A percentile compares a stretch with the other conserved stretches of the same genome.
Evolutionary conservation across 208 protist genomes (phyloP).

Genomic region (Herpetomonas tarakana): DNA sequence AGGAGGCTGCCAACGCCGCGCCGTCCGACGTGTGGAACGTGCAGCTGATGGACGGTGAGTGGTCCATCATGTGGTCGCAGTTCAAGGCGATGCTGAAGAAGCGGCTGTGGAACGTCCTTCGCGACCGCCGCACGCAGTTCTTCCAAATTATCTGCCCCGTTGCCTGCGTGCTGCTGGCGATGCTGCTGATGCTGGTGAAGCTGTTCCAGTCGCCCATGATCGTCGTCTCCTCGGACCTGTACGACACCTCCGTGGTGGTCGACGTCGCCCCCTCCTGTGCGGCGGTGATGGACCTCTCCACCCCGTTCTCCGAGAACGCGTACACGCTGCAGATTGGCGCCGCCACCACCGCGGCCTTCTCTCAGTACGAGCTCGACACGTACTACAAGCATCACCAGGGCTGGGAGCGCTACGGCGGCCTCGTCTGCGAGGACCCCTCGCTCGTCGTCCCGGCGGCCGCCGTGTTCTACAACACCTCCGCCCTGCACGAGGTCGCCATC

Average conservation of each 20-base stretch:
- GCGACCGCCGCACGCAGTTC: constrained; percentile 64
- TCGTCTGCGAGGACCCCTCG: constrained; percentile 32
- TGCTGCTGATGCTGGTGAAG: constrained; percentile 61
- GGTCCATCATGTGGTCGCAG: constrained; percentile 29
- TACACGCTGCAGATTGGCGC: constrained; percentile 10
- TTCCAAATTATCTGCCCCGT: constrained; percentile 76
- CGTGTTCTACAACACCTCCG: constrained; percentile 59
- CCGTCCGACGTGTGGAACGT: constrained; percentile 40
- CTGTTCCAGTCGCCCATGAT: constrained; percentile 28
- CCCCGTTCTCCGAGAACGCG: constrained; percentile 19
- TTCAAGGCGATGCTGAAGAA: constrained; percentile 60
- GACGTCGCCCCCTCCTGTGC: constrained; percentile 26
- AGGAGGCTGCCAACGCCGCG: constrained; percentile 6
- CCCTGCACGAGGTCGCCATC: constrained; percentile 38
- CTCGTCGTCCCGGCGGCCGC: neutral
- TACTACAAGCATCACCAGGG: constrained; percentile 31
- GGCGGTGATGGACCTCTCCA: constrained; percentile 13
- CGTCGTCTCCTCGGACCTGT: constrained; percentile 33
- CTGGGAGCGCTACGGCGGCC: constrained; percentile 33
- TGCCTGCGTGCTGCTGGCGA: constrained; percentile 58
- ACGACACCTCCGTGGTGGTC: constrained; percentile 29
- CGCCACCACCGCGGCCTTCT: constrained; percentile 19
- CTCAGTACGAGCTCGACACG: constrained; percentile 26
- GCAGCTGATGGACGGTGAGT: constrained; percentile 13
- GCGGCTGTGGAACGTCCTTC: constrained; percentile 45